Conservation (phyloP, 495 filamentous ascomycete genomes). For the Evansstolkia leycettana region DNA sequence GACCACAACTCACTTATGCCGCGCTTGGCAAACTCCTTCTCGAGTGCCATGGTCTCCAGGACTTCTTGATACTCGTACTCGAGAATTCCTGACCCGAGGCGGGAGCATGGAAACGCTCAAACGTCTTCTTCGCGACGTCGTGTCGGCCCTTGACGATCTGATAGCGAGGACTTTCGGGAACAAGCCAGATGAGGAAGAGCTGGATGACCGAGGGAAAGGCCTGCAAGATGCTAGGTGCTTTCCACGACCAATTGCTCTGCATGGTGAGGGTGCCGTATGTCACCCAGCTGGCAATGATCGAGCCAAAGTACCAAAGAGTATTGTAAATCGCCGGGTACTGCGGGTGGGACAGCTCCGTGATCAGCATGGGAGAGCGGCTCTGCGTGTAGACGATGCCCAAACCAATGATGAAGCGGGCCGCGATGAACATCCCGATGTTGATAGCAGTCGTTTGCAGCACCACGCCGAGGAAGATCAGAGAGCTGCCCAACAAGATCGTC, state of each 20-base stretch:
- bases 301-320: slow-evolving; percentile 50
- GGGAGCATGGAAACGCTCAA: slow-evolving; percentile 42
- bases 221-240: slow-evolving; percentile 49
- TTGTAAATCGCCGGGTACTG: slow-evolving; percentile 58
- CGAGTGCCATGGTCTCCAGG: slow-evolving; percentile 42
- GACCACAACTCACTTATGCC: slow-evolving; percentile 44
- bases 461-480: too few species aligned
- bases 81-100: too few species aligned
- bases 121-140: slow-evolving; percentile 46
- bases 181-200: slow-evolving; percentile 31
- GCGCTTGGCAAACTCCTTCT: slow-evolving; percentile 39
- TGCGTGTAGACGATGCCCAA: slow-evolving; percentile 55
- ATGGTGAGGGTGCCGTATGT: slow-evolving; percentile 46
- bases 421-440: slow-evolving; percentile 43
- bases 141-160: slow-evolving; percentile 45
- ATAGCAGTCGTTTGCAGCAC: too few species aligned
- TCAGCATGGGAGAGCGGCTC: slow-evolving; percentile 48
- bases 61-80: slow-evolving; percentile 55
- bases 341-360: slow-evolving; percentile 55
- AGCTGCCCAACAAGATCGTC: too few species aligned
- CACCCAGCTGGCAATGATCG: slow-evolving; percentile 45
- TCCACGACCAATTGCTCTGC: slow-evolving; percentile 48
- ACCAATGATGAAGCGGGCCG: slow-evolving; percentile 52
- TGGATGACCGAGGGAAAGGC: slow-evolving; percentile 24
- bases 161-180: slow-evolving; percentile 50